Conservation (phyloP, 2,329 filamentous ascomycete species). For the Exserohilum turcica region DNA sequence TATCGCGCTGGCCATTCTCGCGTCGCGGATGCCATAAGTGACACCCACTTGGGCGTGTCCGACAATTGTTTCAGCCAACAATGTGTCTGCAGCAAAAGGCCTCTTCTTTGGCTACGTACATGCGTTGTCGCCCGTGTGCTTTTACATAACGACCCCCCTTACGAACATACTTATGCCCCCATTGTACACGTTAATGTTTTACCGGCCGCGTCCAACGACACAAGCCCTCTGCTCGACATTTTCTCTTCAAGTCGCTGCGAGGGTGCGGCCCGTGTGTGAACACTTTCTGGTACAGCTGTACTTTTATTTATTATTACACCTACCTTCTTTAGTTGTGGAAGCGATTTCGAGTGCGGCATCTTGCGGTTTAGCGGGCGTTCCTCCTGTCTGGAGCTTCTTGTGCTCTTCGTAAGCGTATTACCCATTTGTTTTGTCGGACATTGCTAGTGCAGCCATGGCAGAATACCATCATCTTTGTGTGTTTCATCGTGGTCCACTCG, state of each 20-base stretch:
- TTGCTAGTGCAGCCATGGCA: constrained; percentile 3
- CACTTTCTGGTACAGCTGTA: constrained; percentile 31
- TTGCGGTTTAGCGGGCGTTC: constrained; percentile 45
- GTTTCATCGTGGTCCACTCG: constrained; percentile 1
- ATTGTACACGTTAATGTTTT: constrained; percentile 41
- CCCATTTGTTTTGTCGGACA: constrained; percentile 17
- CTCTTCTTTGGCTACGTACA: constrained; percentile 4
- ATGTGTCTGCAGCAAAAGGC: constrained; percentile 5
- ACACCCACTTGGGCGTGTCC: constrained; percentile 9
- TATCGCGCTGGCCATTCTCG: constrained; percentile 46
- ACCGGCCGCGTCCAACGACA: constrained; percentile 27
- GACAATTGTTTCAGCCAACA: constrained; percentile 2
- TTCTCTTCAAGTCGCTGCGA: constrained; percentile 22
- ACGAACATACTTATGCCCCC: constrained; percentile 28
- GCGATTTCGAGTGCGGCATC: constrained; percentile 20
- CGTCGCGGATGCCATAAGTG: constrained; percentile 39
- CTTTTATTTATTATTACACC: constrained; percentile 23
- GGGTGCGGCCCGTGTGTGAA: constrained; percentile 20
- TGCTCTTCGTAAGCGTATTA: constrained; percentile 11
- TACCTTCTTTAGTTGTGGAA: constrained; percentile 16
- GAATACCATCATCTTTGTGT: constrained; percentile 5
- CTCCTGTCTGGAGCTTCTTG: constrained; percentile 5
- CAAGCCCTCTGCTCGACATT: constrained; percentile 26
- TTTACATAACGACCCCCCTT: constrained; percentile 30
- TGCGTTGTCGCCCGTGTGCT: constrained; percentile 15